Conservation (phyloP, 2,329 filamentous ascomycete genomes). For the Scedosporium apiospermum region DNA sequence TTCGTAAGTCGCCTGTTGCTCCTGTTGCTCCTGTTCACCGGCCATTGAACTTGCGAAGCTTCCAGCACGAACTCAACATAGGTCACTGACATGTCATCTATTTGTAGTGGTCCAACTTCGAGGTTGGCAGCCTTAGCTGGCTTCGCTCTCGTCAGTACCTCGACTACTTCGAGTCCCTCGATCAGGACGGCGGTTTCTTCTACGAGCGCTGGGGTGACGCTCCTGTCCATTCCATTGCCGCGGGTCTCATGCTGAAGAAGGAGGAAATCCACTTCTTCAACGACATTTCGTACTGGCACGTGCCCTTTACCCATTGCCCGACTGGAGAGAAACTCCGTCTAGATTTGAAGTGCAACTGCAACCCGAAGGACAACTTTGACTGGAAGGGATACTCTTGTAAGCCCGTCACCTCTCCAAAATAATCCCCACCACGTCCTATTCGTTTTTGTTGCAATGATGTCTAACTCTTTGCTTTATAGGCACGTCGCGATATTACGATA, state of each 20-base stretch:
- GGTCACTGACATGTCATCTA: not conserved
- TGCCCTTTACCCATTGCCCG: slow-evolving; percentile 96
- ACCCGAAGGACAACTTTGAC: slow-evolving; percentile 95
- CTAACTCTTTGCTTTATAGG: slow-evolving; percentile 14
- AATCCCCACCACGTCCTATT: not conserved
- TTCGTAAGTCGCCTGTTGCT: slow-evolving; percentile 54
- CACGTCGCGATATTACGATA: slow-evolving; percentile 75
- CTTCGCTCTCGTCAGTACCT: slow-evolving; percentile 79
- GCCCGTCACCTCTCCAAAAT: slow-evolving; percentile 23
- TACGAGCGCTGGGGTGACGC: slow-evolving; percentile 98
- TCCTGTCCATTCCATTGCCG: slow-evolving; percentile 95
- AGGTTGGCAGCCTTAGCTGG: slow-evolving; percentile 91
- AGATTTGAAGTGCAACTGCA: slow-evolving; percentile 86
- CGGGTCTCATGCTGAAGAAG: slow-evolving; percentile 77
- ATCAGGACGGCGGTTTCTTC: slow-evolving; percentile 92
- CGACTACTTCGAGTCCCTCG: slow-evolving; percentile 83
- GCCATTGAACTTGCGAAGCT: not conserved
- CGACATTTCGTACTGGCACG: slow-evolving; percentile 96
- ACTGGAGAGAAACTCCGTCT: slow-evolving; percentile 77
- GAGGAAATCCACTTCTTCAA: slow-evolving; percentile 98
- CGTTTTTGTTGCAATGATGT: not conserved
- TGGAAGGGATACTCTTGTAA: slow-evolving; percentile 98
- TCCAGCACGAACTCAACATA: not conserved
- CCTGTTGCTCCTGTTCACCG: not conserved
- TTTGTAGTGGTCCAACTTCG: slow-evolving; percentile 91